Evolutionary conservation across 345 rosid genomes (phyloP), one percentile per base, ranked within the genome.

Genomic region (Gossypium anomalum): DNA sequence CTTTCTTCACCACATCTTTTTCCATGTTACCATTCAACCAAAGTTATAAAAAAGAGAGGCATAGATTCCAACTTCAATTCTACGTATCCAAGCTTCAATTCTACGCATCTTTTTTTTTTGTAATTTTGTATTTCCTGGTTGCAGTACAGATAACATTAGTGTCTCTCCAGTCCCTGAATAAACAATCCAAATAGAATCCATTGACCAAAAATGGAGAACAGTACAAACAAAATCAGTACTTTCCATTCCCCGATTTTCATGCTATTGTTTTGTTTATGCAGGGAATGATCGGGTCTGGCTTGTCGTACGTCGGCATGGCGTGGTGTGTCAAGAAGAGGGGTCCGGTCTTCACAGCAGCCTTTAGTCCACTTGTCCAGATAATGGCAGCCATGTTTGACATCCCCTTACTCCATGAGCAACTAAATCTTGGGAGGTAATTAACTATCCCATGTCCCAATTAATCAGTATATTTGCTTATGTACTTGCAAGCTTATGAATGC

Each of bases 271-370:
- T 68, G 44, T 68, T 6, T 49, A 45, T 66, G 76, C 78, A 90
- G 90, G 94, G 92, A 43, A 83, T 85, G 72, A 74, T 89, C 19
- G 90, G 89, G 44, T 88, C 92, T 0, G 92, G 90, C 5, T 29
- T 89, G 72, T 86, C 89, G 62, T 85, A 57, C 10, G 89, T 86
- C 51, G 90, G 89, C 48, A 81, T 90, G 92, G 76, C 92, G 16
- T 88, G 94, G 94, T 90, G 92, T 75, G 87, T 86, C 13, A 85
- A 88, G 84, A 81, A 83, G 75, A 83, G 85, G 71, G 94, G 87
- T 23, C 89, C 94, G 3, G 87, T 88, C 6, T 86, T 88, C 81
- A 86, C 92, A 0, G 83, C 90, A 49, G 89, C 92, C 17, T 90
- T 88, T 75, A 82, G 88, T 73, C 90, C 94, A 14, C 80, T 88